Evolutionary conservation across 2,329 filamentous ascomycete species (phyloP).

Genomic region (Sporothrix brasiliensis): DNA sequence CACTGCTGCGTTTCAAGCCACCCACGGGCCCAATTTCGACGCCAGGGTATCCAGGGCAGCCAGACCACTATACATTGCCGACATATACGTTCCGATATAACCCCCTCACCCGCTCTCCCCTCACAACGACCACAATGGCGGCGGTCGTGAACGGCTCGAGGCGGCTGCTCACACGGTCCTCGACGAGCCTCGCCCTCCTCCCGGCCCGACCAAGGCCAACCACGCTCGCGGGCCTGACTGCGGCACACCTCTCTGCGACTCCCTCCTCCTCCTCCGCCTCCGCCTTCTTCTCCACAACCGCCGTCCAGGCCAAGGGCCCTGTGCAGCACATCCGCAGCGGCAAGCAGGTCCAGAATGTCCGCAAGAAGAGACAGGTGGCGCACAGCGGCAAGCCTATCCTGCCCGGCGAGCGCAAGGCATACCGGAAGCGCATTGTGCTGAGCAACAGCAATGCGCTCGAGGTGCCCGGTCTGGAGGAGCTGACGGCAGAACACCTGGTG

Average conservation of each 20-base stretch:
- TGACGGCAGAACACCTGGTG: constrained; percentile 54
- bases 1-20: not conserved
- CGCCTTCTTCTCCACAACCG: constrained; percentile 45
- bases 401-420: constrained; percentile 80
- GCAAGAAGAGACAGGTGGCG: constrained; percentile 41
- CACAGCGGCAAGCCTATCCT: constrained; percentile 59
- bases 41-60: not conserved
- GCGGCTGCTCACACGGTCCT: constrained; percentile 31
- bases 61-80: not conserved
- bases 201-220: constrained; percentile 28
- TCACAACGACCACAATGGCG: constrained; percentile 28
- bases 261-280: not conserved
- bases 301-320: constrained; percentile 20
- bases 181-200: constrained; percentile 27
- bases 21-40: constrained; percentile 13
- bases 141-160: constrained; percentile 33
- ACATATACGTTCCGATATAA: too few relatives aligned
- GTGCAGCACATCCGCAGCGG: constrained; percentile 42
- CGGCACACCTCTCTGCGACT: not conserved
- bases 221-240: constrained; percentile 1
- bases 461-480: constrained; percentile 66
- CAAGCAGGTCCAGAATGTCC: constrained; percentile 47
- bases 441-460: constrained; percentile 91
- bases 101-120: not conserved
- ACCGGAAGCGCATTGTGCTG: constrained; percentile 85